These are phyloP conservation scores for Colletotrichum gloeosporioides DNA, from an alignment of 2,329 filamentous ascomycete genomes.

Conservation along the genomic window DNA sequence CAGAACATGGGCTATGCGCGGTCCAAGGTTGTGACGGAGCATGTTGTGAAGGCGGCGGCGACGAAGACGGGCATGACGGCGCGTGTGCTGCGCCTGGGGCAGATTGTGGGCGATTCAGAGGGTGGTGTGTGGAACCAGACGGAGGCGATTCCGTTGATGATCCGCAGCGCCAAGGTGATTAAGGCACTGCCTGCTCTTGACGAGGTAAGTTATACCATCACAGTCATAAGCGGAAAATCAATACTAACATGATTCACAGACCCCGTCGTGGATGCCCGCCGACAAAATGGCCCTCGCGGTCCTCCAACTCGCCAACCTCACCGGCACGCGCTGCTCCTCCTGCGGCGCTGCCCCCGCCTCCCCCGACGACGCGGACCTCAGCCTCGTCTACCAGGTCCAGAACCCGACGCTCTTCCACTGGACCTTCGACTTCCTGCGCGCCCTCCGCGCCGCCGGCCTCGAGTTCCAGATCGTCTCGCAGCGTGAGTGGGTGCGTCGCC, in stretches of 20 bases:
- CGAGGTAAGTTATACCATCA: constrained; percentile 26
- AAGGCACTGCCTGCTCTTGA: constrained; percentile 50
- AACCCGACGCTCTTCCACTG: constrained; percentile 55
- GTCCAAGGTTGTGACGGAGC: constrained; percentile 55
- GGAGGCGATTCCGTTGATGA: constrained; percentile 55
- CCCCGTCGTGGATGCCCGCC: constrained; percentile 43
- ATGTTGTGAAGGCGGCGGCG: constrained; percentile 40
- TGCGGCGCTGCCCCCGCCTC: constrained; percentile 26
- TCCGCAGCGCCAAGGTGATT: constrained; percentile 49
- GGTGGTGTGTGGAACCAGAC: constrained; percentile 53
- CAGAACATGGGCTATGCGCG: constrained; percentile 57
- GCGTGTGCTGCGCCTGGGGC: constrained; percentile 44
- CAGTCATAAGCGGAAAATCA: too few species aligned
- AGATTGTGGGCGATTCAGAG: constrained; percentile 52
- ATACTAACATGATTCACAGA: constrained; percentile 7
- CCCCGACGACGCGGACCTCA: constrained; percentile 12
- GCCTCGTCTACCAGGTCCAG: constrained; percentile 56
- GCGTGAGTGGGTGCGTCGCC: constrained; percentile 47
- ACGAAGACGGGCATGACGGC: constrained; percentile 34
- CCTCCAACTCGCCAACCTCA: constrained; percentile 34
- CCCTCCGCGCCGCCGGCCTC: constrained; percentile 49
- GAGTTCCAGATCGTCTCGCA: constrained; percentile 47
- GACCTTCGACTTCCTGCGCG: constrained; percentile 58
- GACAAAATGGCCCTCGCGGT: constrained; percentile 38
- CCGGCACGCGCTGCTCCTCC: constrained; percentile 30